Evolutionary conservation across 805 yeast species (phyloP).

Genomic region (Spathaspora hagerdaliae): DNA sequence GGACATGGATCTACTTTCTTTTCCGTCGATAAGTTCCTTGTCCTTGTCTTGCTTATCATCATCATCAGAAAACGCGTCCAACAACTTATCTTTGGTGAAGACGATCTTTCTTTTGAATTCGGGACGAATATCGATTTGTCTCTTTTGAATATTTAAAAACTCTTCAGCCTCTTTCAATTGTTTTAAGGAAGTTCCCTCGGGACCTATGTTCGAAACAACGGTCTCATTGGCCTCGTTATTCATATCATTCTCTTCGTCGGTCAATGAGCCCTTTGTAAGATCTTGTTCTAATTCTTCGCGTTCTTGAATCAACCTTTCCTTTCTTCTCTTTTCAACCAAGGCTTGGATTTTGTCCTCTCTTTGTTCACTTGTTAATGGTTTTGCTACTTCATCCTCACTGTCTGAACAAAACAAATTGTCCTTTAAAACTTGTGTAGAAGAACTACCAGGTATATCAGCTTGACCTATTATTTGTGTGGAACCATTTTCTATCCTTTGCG

Average conservation of each 20-base stretch:
- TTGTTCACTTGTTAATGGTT: not conserved
- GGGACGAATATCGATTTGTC: constrained; percentile 27
- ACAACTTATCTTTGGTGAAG: constrained; percentile 27
- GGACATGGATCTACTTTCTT: not conserved
- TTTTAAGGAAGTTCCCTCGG: constrained; percentile 15
- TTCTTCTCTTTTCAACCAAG: constrained; percentile 16
- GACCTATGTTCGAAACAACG: constrained; percentile 12
- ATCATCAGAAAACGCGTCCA: constrained; percentile 30
- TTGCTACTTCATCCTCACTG: constrained; percentile 1
- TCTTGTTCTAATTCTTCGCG: constrained; percentile 25
- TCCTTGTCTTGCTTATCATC: constrained; percentile 9
- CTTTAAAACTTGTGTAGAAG: constrained; percentile 2
- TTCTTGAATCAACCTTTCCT: constrained; percentile 14
- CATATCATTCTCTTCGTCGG: constrained; percentile 39
- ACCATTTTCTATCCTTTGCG: not conserved
- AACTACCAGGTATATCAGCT: not conserved
- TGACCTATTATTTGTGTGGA: not conserved
- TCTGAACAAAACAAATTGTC: constrained; percentile 5
- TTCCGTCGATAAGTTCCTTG: not conserved
- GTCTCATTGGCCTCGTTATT: constrained; percentile 18
- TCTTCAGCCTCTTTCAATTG: constrained; percentile 29
- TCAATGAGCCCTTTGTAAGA: constrained; percentile 26
- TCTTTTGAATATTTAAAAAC: constrained; percentile 30
- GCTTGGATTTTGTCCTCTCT: constrained; percentile 11
- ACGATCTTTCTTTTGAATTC: constrained; percentile 19